These are phyloP conservation scores for Colletotrichum chlorophyti DNA, from an alignment of 2,329 filamentous ascomycete species.

Conservation along the genomic window DNA sequence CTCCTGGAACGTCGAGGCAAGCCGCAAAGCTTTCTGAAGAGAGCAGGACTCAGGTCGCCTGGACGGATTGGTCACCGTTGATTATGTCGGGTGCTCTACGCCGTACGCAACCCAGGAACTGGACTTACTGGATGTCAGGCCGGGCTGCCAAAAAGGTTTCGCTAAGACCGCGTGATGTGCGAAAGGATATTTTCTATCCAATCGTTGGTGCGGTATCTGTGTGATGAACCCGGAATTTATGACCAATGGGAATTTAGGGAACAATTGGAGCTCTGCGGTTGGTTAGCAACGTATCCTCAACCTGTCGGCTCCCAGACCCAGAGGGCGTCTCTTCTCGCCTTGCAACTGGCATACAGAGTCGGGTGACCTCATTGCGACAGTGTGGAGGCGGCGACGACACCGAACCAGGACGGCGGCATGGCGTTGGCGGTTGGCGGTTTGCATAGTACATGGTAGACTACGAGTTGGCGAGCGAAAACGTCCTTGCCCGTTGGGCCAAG, in stretches of 20 bases:
- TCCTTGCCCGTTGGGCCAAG: not conserved
- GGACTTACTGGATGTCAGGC: conserved; percentile 54
- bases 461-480: too few species aligned
- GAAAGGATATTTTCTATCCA: conserved; percentile 47
- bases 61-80: too few species aligned
- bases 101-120: conserved; percentile 32
- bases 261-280: conserved; percentile 37
- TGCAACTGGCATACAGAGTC: not conserved
- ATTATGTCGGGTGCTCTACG: too few species aligned
- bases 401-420: not conserved
- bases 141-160: conserved; percentile 43
- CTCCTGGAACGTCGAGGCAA: too few species aligned
- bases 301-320: not conserved
- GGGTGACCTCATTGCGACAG: conserved; percentile 5
- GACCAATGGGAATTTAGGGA: conserved; percentile 41
- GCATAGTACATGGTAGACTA: too few species aligned
- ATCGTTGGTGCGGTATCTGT: conserved; percentile 38
- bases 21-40: not conserved
- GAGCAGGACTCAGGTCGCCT: too few species aligned
- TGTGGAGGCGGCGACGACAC: not conserved
- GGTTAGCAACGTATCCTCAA: conserved; percentile 31
- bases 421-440: not conserved
- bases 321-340: conserved; percentile 1
- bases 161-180: conserved; percentile 44
- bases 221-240: conserved; percentile 42